A percentile compares a stretch with the other conserved stretches of the same genome.
phyloP scores from a whole-genome alignment of 2,329 filamentous ascomycete genomes.

The Fusarium fujikuroi region DNA sequence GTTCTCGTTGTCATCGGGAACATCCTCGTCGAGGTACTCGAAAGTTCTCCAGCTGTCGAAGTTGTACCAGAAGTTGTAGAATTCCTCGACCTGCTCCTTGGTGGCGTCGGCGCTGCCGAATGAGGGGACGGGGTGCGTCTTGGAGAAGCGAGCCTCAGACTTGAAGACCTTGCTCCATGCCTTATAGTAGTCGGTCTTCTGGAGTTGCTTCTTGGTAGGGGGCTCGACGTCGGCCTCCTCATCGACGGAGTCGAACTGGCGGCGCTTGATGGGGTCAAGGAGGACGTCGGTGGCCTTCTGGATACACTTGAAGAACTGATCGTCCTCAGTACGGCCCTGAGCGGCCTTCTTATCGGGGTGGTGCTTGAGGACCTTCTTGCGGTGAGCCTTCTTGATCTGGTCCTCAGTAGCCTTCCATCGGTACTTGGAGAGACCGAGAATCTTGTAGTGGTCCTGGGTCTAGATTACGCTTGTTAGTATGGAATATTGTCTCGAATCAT shows the following conservation, averaged over 20 bases:
- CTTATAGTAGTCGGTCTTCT: conserved; percentile 94
- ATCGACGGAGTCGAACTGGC: conserved; percentile 97
- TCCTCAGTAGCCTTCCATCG: conserved; percentile 93
- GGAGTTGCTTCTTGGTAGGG: conserved; percentile 88
- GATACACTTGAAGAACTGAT: conserved; percentile 99
- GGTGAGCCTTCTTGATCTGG: conserved; percentile 98
- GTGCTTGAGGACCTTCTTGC: conserved; percentile 99
- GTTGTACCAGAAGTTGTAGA: conserved; percentile 99
- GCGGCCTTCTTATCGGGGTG: conserved; percentile 99
- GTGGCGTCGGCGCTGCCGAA: conserved; percentile 86
- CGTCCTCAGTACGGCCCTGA: conserved; percentile 85
- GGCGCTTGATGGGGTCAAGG: conserved; percentile 88
- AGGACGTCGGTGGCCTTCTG: conserved; percentile 97
- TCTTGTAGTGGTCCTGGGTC: conserved; percentile 97
- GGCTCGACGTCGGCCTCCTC: conserved; percentile 92
- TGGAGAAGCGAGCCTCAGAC: conserved; percentile 92
- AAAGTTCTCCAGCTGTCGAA: conserved; percentile 98
- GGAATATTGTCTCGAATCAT: neutral
- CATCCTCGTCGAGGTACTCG: conserved; percentile 98
- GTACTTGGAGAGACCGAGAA: conserved; percentile 92
- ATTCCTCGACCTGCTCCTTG: conserved; percentile 90
- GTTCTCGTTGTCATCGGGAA: conserved; percentile 98
- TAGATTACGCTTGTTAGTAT: conserved; percentile 49
- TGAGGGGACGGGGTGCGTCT: conserved; percentile 84
- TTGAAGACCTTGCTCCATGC: conserved; percentile 92